Evolutionary conservation across 352 stramenopile genomes (phyloP).

Genomic region (Sclerospora graminicola): DNA sequence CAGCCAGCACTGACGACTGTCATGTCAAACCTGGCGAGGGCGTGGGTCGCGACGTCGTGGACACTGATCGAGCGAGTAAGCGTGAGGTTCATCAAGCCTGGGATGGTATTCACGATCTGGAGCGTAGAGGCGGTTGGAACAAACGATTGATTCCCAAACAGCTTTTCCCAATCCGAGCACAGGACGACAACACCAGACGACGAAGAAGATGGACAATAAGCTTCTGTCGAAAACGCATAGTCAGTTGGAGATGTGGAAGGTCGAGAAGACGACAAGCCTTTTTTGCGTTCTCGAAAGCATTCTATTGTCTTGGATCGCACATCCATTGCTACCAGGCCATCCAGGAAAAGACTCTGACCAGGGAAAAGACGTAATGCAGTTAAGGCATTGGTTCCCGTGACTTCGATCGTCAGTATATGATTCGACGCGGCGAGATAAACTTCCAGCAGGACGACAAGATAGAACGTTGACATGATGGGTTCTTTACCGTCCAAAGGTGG

Average conservation of each 20-base stretch:
- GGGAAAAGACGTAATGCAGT: slow-evolving; percentile 28
- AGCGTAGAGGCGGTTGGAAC: slow-evolving; percentile 32
- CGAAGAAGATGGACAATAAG: slow-evolving; percentile 1
- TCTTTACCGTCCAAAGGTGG: slow-evolving; percentile 29
- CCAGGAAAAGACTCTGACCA: slow-evolving; percentile 42
- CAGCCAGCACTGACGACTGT: slow-evolving; percentile 31
- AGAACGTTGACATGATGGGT: slow-evolving; percentile 52
- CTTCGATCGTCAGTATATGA: slow-evolving; percentile 31
- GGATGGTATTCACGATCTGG: slow-evolving; percentile 34
- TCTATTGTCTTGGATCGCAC: slow-evolving; percentile 16
- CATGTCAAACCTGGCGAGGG: slow-evolving; percentile 18
- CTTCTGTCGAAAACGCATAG: slow-evolving; percentile 31
- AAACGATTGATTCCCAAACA: slow-evolving; percentile 53
- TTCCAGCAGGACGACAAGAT: slow-evolving; percentile 46
- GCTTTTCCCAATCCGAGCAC: slow-evolving; percentile 52
- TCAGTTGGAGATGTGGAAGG: slow-evolving; percentile 1
- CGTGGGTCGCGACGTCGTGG: slow-evolving; percentile 1
- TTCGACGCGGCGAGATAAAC: slow-evolving; percentile 41
- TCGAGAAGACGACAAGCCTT: slow-evolving; percentile 1
- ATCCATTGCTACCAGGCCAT: slow-evolving; percentile 46
- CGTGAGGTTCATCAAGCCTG: slow-evolving; percentile 28
- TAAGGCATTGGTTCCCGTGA: slow-evolving; percentile 38
- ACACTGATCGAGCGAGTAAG: slow-evolving; percentile 4
- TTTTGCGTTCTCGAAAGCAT: slow-evolving; percentile 16
- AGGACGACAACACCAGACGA: slow-evolving; percentile 28